Evolutionary conservation across 192 early-diverging fungal species (phyloP).

Genomic region (Linnemannia zychae): DNA sequence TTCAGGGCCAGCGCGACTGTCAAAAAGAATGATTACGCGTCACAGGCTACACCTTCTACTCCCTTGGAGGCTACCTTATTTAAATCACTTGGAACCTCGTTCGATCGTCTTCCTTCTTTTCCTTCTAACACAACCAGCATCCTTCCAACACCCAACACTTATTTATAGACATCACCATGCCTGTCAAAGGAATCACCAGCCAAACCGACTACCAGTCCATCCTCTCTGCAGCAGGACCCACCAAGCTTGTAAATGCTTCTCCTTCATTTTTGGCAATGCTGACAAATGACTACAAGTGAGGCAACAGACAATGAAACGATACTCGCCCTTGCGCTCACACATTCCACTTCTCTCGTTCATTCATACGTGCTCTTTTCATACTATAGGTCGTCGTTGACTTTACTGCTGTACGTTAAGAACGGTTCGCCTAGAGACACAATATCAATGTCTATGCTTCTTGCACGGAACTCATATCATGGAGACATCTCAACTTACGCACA

Average conservation of each 20-base stretch:
- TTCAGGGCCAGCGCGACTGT: too few species aligned
- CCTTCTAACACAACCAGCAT: background rate
- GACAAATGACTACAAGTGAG: background rate
- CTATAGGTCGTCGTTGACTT: conserved; percentile 69
- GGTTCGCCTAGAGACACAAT: conserved; percentile 14
- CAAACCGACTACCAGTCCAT: conserved; percentile 45
- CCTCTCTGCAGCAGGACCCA: conserved; percentile 36
- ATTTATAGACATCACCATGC: conserved; percentile 20
- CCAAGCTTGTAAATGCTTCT: conserved; percentile 35
- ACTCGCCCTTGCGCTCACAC: background rate
- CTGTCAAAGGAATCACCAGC: conserved; percentile 51
- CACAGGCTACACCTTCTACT: too few species aligned
- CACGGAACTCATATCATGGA: background rate
- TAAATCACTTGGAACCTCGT: background rate
- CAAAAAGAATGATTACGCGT: background rate
- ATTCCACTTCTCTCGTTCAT: background rate
- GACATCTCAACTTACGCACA: background rate
- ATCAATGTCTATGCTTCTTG: background rate
- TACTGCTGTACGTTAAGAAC: conserved; percentile 51
- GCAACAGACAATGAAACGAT: background rate
- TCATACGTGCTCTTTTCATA: conserved; percentile 1
- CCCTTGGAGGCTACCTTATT: background rate
- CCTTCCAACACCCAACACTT: background rate
- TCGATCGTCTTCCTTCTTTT: background rate
- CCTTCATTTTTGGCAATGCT: too few species aligned